Evolutionary conservation across 495 filamentous ascomycete species (phyloP), one percentile per base, ranked within the genome.

Genomic region (Mycothermus thermophilus): DNA sequence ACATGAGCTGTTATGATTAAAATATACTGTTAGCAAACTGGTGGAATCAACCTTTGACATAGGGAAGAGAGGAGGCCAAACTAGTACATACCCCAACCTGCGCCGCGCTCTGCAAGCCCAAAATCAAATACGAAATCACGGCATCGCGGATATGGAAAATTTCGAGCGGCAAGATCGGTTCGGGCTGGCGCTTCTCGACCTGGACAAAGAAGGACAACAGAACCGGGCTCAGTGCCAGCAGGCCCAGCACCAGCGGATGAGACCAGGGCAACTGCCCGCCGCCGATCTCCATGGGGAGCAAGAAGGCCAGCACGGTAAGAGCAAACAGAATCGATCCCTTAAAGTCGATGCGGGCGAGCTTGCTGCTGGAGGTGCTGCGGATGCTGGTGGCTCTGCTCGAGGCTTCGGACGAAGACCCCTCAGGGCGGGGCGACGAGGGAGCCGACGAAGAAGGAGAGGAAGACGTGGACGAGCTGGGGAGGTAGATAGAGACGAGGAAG

Each of bases 91-190:
- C 67, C 46, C 58, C 58, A 2, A 77, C 38, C 39, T 83, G 78
- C 0, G 77, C 73, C 0, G 62, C 64, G 0, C 53, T 58, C 24
- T 80, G 76, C 0, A 73, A 52, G 0, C 52, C 56, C 18, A 62
- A 54, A 29, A 75, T 66, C 0, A 71, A 17, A 40, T 77, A 80
- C 9, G 66, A 64, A 1, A 64, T 44, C 0, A 72, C 49, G 1
- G 74, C 65, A 27, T 77, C 76, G 21, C 62, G 55, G 11, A 67
- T 54, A 22, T 52, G 56, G 8, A 82, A 58, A 11, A 82, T 64
- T 17, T 63, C 57, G 0, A 81, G 51, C 0, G 73, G 69, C 40
- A 82, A 66, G 12, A 80, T 74, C 1, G 79, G 79, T 34, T 80
- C 69, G 17, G 52, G 66, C 26, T 66, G 57, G 8, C 60, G 62